A percentile compares a stretch with the other conserved stretches of the same genome.
Evolutionary conservation across 305 asterid species (phyloP).

Genomic region (Ruellia speciosa): DNA sequence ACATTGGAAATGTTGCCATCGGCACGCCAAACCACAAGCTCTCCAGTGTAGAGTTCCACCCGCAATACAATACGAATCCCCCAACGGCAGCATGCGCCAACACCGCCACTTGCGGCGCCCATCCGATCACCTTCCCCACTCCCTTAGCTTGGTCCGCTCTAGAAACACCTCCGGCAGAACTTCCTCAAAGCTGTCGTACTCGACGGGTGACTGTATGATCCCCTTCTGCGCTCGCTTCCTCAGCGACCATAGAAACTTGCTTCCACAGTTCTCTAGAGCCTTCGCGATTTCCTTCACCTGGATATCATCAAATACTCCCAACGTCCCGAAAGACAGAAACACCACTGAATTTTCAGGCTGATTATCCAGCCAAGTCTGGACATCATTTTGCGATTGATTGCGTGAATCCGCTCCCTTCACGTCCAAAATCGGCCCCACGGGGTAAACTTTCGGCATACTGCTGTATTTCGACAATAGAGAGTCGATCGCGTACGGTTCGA

Average conservation of each 20-base stretch:
- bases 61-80: conserved; percentile 58
- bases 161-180: conserved; percentile 44
- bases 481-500: conserved; percentile 36
- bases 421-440: conserved; percentile 39
- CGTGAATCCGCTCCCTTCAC: neutral
- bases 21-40: conserved; percentile 51
- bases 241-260: conserved; percentile 50
- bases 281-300: conserved; percentile 46
- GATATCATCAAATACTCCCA: conserved; percentile 29
- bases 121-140: conserved; percentile 44
- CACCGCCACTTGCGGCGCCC: conserved; percentile 48
- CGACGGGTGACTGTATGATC: conserved; percentile 11
- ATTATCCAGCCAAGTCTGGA: conserved; percentile 47
- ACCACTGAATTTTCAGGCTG: conserved; percentile 46
- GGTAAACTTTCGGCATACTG: conserved; percentile 32
- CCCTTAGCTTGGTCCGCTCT: conserved; percentile 30
- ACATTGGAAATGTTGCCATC: conserved; percentile 41
- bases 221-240: conserved; percentile 27
- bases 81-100: conserved; percentile 46
- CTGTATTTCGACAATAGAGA: conserved; percentile 13
- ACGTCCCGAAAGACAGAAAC: conserved; percentile 55
- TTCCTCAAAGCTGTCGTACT: conserved; percentile 24
- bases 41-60: conserved; percentile 57
- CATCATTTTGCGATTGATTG: conserved; percentile 8
- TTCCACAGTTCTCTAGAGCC: conserved; percentile 37